A percentile compares a stretch with the other conserved stretches of the same genome.
Conservation (phyloP, 495 filamentous ascomycete genomes). For the Podospora bellae-mahoneyi region DNA sequence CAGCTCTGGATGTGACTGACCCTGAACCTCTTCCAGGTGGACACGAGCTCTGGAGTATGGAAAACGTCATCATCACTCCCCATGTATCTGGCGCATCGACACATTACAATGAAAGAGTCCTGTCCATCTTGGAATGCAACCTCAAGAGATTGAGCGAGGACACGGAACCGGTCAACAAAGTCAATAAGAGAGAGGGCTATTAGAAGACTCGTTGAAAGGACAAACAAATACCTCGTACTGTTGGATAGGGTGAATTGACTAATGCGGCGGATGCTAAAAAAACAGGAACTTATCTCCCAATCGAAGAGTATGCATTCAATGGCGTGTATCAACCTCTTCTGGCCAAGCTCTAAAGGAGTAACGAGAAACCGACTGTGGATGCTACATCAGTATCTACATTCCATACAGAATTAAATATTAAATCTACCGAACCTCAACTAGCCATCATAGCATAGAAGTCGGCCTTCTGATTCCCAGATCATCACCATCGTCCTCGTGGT, state of each 20-base stretch:
- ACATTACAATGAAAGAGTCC: conserved; percentile 58
- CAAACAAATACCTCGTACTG: not conserved
- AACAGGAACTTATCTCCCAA: not conserved
- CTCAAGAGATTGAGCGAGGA: conserved; percentile 56
- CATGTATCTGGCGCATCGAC: conserved; percentile 66
- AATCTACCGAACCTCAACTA: not conserved
- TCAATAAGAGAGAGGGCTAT: conserved; percentile 26
- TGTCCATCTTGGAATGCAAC: conserved; percentile 60
- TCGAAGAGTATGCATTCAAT: not conserved
- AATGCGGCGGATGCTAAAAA: not conserved
- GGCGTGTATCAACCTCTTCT: not conserved
- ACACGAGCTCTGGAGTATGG: conserved; percentile 67
- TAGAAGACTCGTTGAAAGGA: not conserved
- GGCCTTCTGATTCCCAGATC: not conserved
- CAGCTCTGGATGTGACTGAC: conserved; percentile 83
- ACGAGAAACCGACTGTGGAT: not conserved
- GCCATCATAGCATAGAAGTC: not conserved
- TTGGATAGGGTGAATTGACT: not conserved
- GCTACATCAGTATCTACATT: not conserved
- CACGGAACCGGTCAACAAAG: conserved; percentile 59
- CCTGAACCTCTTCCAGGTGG: conserved; percentile 74
- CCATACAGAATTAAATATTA: not conserved
- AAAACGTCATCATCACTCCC: conserved; percentile 74
- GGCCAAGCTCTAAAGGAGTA: not conserved
- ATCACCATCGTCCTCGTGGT: not conserved